Base-by-base conservation (phyloP, 1,284 basidiomycete genomes). In the Pyrrhoderma lamaoense region DNA sequence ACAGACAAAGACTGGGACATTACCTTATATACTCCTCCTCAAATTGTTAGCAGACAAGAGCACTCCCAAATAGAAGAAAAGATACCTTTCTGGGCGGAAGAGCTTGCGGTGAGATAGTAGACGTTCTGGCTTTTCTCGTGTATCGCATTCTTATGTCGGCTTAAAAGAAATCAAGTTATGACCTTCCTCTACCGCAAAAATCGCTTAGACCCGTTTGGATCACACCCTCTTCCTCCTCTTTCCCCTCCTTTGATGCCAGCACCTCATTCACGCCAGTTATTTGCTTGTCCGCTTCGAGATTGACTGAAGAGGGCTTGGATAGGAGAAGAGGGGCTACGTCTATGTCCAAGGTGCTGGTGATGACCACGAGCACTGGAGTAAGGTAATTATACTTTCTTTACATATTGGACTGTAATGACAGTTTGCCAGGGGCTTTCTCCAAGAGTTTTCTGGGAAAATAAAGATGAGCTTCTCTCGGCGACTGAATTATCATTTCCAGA, bases 331-430 rank as follows among this genome's bases (percentile, higher is more conserved):
- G 67, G 85, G 85, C 0, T 93, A 80, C 61, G 71, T 78, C 3
- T 94, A 94, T 60, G 78, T 94, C 7, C 91, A 94, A 65, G 92
- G 92, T 1, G 88, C 87, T 0, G 91, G 90, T 0, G 90, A 93
- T 60, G 91, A 93, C 60, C 89, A 93, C 60, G 91, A 93, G 62
- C 70, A 85, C 7, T 93, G 90, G 90, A 79, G 85, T 37, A 77
- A 77, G 78, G 86, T 85, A 40, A 36, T 74, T 63, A 4, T 22
- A 43, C 49, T 34, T 23, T 7, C 25, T 43, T 45, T 5, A n/a
- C 27, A 38, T 19, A 40, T 22, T 22, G 52, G 25, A 53, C n/a
- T 23, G 45, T 27, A 39, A 9, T 23, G 34, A 35, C 40, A 22
- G 44, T 11, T 13, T 23, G 35, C 1, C 58, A 85, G 76, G 89